Evolutionary conservation across 495 filamentous ascomycete species (phyloP), one percentile per base, ranked within the genome.

Genomic region (Sabuloglossum arenarium): DNA sequence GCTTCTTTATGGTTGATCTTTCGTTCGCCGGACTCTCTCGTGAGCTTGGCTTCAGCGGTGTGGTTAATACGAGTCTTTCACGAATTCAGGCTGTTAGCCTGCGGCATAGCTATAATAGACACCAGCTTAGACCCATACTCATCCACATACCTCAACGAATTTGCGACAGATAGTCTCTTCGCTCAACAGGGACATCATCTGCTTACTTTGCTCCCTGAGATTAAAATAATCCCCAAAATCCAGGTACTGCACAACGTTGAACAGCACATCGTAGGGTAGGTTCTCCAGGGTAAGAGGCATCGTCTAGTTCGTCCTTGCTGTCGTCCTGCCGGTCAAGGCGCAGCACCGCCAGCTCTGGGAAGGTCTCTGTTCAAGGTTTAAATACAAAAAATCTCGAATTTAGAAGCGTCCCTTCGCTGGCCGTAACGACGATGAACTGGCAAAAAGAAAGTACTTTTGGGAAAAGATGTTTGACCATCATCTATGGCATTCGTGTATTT

Each of bases 131-230:
- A 16, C 34, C 6, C 16, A 47, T 31, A 21, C 34, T 5, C 16
- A 47, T 31, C 21, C 56, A 54, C 56, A 57, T 66, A 86, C 84
- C 69, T 79, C 70, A 29, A 86, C 70, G 0, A 76, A 68, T 47
- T 69, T 69, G 37, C 73, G 75, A 34, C 80, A 79, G 47, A 86
- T 78, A 9, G 72, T 73, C n/a, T 79, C 73, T 56, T 82, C 81
- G 11, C 70, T 61, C 53, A 81, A 63, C 12, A 81, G 63, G 52
- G 65, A 71, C 56, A 71, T 67, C 19, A 88, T 70, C 16, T 71
- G 65, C 10, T 67, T 71, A 61, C 77, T 79, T 39, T 74, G 71
- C 45, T 71, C 61, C 29, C 70, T 72, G 28, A 80, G 62, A 58
- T 69, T 63, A 23, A 73, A 65, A 30, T 75, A 58, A 59, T 81